Evolutionary conservation across 116 monocot species (phyloP).

Genomic region (Trichopus zeylanicus): DNA sequence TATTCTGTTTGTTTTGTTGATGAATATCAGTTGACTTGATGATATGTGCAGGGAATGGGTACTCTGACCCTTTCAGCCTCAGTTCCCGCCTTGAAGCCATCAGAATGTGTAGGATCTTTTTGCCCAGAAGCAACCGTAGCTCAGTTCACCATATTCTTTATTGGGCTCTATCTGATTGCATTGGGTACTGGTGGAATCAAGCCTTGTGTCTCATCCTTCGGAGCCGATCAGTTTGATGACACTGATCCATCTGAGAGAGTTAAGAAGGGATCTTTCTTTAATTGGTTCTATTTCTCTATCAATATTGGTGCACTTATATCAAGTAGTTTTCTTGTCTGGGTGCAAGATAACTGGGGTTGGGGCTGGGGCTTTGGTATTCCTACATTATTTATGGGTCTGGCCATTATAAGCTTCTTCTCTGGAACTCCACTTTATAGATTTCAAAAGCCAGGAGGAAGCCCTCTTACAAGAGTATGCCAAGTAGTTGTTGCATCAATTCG

Average conservation of each 20-base stretch:
- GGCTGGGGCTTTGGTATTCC: constrained; percentile 46
- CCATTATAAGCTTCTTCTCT: constrained; percentile 30
- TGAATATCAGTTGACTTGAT: not conserved
- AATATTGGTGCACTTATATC: constrained; percentile 44
- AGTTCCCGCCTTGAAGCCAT: constrained; percentile 37
- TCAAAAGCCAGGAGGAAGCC: constrained; percentile 42
- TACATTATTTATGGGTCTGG: constrained; percentile 38
- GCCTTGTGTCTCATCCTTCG: constrained; percentile 43
- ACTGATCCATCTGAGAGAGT: constrained; percentile 31
- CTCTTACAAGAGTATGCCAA: constrained; percentile 36
- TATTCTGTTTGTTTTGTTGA: not conserved
- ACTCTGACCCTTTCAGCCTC: constrained; percentile 42
- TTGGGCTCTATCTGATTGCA: constrained; percentile 47
- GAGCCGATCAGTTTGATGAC: constrained; percentile 49
- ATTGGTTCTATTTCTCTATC: constrained; percentile 48
- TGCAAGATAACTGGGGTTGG: constrained; percentile 51
- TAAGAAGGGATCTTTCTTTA: constrained; percentile 49
- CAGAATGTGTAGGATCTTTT: constrained; percentile 25
- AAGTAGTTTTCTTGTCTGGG: constrained; percentile 45
- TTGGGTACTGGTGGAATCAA: constrained; percentile 46
- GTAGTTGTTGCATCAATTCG: constrained; percentile 40
- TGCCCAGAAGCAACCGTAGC: constrained; percentile 31
- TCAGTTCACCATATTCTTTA: constrained; percentile 30
- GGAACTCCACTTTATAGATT: constrained; percentile 40
- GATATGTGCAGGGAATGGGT: constrained; percentile 25